Evolutionary conservation across 2,329 filamentous ascomycete genomes (phyloP).

Genomic region (Trichoderma breve): DNA sequence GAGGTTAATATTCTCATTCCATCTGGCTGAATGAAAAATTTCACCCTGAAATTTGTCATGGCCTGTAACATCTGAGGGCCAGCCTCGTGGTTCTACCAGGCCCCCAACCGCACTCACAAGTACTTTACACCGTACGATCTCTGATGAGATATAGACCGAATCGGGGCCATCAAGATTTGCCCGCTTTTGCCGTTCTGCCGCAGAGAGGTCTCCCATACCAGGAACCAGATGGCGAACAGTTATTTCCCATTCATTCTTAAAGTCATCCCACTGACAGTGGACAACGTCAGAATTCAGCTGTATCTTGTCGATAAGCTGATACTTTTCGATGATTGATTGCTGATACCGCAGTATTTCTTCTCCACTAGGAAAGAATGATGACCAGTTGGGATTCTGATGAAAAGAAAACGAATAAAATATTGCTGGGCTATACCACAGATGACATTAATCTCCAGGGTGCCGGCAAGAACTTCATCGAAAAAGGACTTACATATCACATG

Average conservation of each 20-base stretch:
- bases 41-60: background rate
- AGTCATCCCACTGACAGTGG: background rate
- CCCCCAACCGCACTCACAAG: background rate
- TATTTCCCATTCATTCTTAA: background rate
- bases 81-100: background rate
- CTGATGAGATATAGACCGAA: background rate
- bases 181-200: background rate
- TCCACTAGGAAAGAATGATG: background rate
- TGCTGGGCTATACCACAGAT: background rate
- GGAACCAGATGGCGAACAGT: background rate
- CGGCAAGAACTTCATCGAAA: background rate
- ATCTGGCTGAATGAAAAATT: background rate
- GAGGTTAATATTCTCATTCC: background rate
- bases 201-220: background rate
- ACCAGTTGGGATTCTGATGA: background rate
- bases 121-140: background rate
- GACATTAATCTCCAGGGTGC: background rate
- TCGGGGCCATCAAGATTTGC: background rate
- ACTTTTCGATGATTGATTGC: background rate
- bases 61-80: background rate
- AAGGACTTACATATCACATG: slow-evolving; percentile 46
- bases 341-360: background rate
- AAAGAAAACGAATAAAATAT: background rate
- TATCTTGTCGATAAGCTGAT: background rate
- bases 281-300: background rate